A percentile compares a stretch with the other conserved stretches of the same genome.
These are phyloP conservation scores for Musa balbisiana DNA, from an alignment of 202 grass and related monocot species.

Conservation along the genomic window DNA sequence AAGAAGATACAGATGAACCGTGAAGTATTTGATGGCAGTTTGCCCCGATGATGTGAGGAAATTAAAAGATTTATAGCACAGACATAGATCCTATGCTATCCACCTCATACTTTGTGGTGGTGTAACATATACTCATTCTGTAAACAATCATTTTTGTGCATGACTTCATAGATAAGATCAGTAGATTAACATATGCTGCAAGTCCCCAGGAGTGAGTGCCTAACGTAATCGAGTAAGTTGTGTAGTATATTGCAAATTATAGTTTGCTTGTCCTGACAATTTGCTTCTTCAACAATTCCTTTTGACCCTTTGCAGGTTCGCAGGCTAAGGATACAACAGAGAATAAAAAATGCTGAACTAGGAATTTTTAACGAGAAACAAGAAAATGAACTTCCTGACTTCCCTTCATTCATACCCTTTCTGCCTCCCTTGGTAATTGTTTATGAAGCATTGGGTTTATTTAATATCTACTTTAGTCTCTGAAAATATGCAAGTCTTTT, in stretches of 20 bases:
- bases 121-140: background rate
- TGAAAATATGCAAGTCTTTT: background rate
- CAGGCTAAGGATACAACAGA: conserved; percentile 96
- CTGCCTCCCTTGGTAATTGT: conserved; percentile 75
- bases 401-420: conserved; percentile 97
- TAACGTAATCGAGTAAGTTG: background rate
- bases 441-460: background rate
- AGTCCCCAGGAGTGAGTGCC: background rate
- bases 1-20: no score
- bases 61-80: background rate
- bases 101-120: background rate
- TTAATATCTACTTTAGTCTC: background rate
- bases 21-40: no score
- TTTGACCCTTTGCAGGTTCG: conserved; percentile 49
- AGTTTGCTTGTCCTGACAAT: background rate
- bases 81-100: background rate
- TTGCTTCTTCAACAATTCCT: conserved; percentile 6
- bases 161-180: background rate
- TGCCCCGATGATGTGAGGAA: background rate
- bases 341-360: conserved; percentile 96
- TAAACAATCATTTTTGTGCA: background rate
- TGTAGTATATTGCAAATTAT: conserved; percentile 1
- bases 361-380: conserved; percentile 71
- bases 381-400: conserved; percentile 91
- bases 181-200: background rate